phyloP scores from a whole-genome alignment of 2,329 filamentous ascomycete genomes.

The Acephala macrosclerotiorum region DNA sequence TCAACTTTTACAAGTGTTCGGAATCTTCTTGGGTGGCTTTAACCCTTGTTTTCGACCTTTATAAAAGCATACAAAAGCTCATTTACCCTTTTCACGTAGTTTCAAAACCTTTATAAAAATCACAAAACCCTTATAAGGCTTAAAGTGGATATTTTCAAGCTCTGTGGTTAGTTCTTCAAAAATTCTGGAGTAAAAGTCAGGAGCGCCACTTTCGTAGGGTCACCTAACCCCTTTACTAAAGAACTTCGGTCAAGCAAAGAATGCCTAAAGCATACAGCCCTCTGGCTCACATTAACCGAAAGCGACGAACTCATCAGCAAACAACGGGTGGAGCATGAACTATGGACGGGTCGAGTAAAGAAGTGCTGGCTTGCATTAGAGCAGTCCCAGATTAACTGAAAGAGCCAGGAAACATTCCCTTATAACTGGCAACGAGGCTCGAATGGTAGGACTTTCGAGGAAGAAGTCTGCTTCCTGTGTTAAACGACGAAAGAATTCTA shows the following conservation, averaged over 20 bases:
- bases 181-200: no score
- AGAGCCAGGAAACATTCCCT: not conserved
- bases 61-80: no score
- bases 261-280: not conserved
- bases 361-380: not conserved
- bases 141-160: no score
- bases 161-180: no score
- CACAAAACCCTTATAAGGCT: no score
- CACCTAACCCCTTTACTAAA: no score
- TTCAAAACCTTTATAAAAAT: no score
- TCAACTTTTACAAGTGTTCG: no score
- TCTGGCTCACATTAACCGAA: not conserved
- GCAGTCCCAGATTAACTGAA: not conserved
- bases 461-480: not conserved
- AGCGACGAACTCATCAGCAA: not conserved
- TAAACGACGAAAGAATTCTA: not conserved
- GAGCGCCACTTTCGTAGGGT: no score
- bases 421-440: not conserved
- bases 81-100: no score
- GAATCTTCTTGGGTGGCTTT: no score
- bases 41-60: no score
- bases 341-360: not conserved
- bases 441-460: not conserved
- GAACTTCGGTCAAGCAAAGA: not conserved
- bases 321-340: not conserved